Evolutionary conservation across 2,329 filamentous ascomycete genomes (phyloP).

Genomic region (Neonectria sp.): DNA sequence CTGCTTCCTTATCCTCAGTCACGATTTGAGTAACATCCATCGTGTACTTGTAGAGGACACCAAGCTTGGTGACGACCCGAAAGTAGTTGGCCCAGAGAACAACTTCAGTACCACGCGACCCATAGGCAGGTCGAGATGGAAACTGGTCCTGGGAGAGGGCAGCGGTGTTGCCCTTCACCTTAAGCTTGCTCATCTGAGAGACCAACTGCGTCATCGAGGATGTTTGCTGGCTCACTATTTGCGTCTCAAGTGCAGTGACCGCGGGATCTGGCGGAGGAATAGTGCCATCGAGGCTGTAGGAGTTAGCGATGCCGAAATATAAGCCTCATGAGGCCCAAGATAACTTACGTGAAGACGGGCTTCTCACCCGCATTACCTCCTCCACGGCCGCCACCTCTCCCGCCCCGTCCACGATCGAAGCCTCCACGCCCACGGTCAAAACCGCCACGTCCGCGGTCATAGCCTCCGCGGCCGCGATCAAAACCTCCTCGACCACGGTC

Average conservation of each 20-base stretch:
- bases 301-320: conserved; percentile 19
- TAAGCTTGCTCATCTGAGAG: conserved; percentile 55
- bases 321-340: background rate
- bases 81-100: conserved; percentile 71
- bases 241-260: conserved; percentile 58
- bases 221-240: conserved; percentile 52
- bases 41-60: conserved; percentile 62
- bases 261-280: conserved; percentile 43
- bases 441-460: conserved; percentile 39
- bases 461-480: conserved; percentile 25
- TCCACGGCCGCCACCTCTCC: conserved; percentile 22
- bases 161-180: conserved; percentile 38
- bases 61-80: conserved; percentile 56
- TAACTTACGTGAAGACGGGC: conserved; percentile 42
- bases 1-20: conserved; percentile 14
- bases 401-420: conserved; percentile 38
- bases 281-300: conserved; percentile 41
- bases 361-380: conserved; percentile 29
- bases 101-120: conserved; percentile 58
- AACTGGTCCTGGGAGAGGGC: conserved; percentile 50
- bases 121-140: conserved; percentile 66
- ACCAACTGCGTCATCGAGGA: conserved; percentile 50
- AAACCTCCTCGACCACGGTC: conserved; percentile 33
- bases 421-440: conserved; percentile 36
- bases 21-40: conserved; percentile 54